These are phyloP conservation scores for Colletotrichum aenigma DNA, from an alignment of 2,329 filamentous ascomycete genomes.

Conservation along the genomic window DNA sequence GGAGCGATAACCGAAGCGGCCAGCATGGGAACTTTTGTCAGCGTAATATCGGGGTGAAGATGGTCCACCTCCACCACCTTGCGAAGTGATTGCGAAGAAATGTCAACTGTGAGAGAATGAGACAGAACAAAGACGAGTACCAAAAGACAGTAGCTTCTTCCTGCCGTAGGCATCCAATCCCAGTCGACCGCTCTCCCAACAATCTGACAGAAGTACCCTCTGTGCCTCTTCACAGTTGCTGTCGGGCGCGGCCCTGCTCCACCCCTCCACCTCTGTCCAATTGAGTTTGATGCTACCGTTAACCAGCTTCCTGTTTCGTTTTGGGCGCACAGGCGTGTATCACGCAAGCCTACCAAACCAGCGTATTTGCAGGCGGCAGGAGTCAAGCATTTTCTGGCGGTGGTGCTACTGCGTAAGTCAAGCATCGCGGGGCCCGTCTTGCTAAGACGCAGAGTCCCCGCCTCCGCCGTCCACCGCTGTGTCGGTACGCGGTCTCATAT, in stretches of 20 bases:
- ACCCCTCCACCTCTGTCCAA: background rate
- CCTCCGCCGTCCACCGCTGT: background rate
- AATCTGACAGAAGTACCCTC: background rate
- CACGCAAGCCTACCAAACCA: background rate
- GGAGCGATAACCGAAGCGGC: slow-evolving; percentile 1
- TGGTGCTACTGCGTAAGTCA: background rate
- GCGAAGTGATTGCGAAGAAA: background rate
- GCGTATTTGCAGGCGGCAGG: background rate
- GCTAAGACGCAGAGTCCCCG: background rate
- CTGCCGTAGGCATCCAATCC: background rate
- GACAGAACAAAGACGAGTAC: background rate
- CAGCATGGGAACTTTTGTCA: slow-evolving; percentile 11
- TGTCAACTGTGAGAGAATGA: background rate
- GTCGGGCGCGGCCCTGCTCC: background rate
- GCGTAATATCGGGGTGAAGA: slow-evolving; percentile 9
- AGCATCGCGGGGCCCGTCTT: background rate
- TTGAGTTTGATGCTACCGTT: background rate
- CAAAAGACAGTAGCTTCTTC: background rate
- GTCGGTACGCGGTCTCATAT: slow-evolving; percentile 7
- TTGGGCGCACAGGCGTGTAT: slow-evolving; percentile 1
- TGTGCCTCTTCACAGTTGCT: background rate
- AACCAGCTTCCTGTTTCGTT: slow-evolving; percentile 19
- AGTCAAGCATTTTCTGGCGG: background rate
- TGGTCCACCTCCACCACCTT: background rate
- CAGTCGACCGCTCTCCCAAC: background rate